These are phyloP conservation scores for Vanrija pseudolonga DNA, from an alignment of 1,284 basidiomycete genomes.

Conservation along the genomic window DNA sequence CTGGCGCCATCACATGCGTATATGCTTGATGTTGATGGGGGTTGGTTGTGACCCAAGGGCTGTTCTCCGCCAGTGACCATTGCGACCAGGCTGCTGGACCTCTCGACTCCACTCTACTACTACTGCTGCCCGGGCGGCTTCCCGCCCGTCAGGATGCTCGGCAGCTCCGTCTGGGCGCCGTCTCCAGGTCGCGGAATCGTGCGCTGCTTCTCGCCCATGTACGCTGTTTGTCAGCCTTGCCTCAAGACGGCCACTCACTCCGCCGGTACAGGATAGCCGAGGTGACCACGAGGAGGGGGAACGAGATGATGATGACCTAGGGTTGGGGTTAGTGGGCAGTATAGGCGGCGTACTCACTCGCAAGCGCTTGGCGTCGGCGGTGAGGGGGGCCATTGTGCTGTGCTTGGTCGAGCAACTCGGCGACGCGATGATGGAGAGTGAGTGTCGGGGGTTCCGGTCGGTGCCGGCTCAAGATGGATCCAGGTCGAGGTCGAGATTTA, in stretches of 20 bases:
- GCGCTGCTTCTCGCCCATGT: slow-evolving; percentile 43
- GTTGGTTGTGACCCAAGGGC: too few species aligned
- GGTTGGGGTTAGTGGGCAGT: background rate
- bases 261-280: slow-evolving; percentile 45
- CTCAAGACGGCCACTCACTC: slow-evolving; percentile 20
- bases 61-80: too few species aligned
- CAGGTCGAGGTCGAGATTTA: too few species aligned
- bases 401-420: background rate
- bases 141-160: slow-evolving; percentile 4
- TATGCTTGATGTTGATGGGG: too few species aligned
- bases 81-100: too few species aligned
- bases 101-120: too few species aligned
- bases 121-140: slow-evolving; percentile 11
- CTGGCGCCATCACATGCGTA: too few species aligned
- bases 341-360: slow-evolving; percentile 19
- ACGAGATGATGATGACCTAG: slow-evolving; percentile 45
- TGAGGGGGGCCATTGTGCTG: slow-evolving; percentile 26
- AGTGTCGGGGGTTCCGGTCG: background rate
- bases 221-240: slow-evolving; percentile 22
- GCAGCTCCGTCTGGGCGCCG: slow-evolving; percentile 11
- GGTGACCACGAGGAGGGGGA: slow-evolving; percentile 44
- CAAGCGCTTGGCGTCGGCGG: slow-evolving; percentile 38
- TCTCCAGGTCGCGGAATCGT: slow-evolving; percentile 22
- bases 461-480: too few species aligned
- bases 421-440: background rate